Conservation (phyloP, 176 grass and related monocot species). For the Saccharum spontaneum region DNA sequence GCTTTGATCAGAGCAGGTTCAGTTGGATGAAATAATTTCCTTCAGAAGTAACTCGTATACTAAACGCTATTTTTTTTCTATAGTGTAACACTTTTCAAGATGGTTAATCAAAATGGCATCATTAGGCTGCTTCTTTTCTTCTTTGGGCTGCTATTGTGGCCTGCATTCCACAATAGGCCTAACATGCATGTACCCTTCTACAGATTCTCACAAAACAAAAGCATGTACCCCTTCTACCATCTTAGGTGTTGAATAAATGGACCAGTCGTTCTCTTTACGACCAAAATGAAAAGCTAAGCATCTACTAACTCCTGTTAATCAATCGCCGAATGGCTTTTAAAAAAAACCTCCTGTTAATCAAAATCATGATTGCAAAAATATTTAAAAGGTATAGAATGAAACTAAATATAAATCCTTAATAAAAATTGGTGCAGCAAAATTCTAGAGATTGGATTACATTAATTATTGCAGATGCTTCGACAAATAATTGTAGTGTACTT, state of each 20-base stretch:
- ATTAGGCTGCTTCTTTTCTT: not conserved
- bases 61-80: not conserved
- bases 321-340: too few species aligned
- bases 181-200: slow-evolving; percentile 11
- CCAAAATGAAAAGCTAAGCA: not conserved
- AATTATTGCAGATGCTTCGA: not conserved
- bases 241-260: not conserved
- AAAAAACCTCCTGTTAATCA: too few species aligned
- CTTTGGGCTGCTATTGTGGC: slow-evolving; percentile 11
- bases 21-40: not conserved
- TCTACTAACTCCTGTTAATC: not conserved
- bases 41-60: not conserved
- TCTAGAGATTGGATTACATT: not conserved
- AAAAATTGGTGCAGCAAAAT: not conserved
- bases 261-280: not conserved
- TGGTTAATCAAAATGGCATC: not conserved
- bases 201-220: not conserved
- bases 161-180: slow-evolving; percentile 33
- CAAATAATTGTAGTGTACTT: not conserved
- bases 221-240: not conserved
- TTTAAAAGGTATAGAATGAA: not conserved
- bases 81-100: not conserved
- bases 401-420: not conserved
- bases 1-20: not conserved
- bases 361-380: not conserved